Conservation (phyloP, 768 basidiomycete species). For the Boletus vinaceobasis region DNA sequence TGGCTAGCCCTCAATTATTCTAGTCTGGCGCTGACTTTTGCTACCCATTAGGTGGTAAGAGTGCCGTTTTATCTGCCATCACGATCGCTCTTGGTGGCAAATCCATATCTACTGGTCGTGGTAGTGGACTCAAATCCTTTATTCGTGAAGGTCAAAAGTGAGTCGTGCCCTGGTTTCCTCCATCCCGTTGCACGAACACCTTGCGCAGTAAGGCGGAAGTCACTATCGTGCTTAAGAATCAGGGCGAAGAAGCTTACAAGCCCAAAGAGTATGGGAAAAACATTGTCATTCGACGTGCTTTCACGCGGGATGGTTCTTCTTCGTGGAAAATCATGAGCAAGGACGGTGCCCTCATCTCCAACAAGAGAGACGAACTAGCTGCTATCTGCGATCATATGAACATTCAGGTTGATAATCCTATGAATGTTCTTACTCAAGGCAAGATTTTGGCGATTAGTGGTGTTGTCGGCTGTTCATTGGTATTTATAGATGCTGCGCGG, state of each 20-base stretch:
- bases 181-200: slow-evolving; percentile 36
- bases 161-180: slow-evolving; percentile 14
- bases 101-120: slow-evolving; percentile 87
- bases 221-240: slow-evolving; percentile 80
- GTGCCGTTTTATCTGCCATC: slow-evolving; percentile 89
- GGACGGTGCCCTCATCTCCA: slow-evolving; percentile 63
- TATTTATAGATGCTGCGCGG: slow-evolving; percentile 33
- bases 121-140: slow-evolving; percentile 77
- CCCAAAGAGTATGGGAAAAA: slow-evolving; percentile 81
- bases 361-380: slow-evolving; percentile 79
- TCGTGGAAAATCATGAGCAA: slow-evolving; percentile 80
- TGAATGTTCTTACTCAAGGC: slow-evolving; percentile 93
- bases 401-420: slow-evolving; percentile 93
- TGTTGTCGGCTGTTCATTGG: not conserved
- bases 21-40: not conserved
- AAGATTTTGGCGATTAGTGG: not conserved
- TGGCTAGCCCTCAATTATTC: not conserved
- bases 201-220: slow-evolving; percentile 52
- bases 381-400: slow-evolving; percentile 94
- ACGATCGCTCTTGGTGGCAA: slow-evolving; percentile 94
- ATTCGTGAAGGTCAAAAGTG: slow-evolving; percentile 82
- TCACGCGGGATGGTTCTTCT: slow-evolving; percentile 71
- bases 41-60: slow-evolving; percentile 74
- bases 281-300: slow-evolving; percentile 79
- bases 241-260: slow-evolving; percentile 86